These are phyloP conservation scores for Paradendryphiella salina DNA, from an alignment of 2,329 filamentous ascomycete species.

Conservation along the genomic window DNA sequence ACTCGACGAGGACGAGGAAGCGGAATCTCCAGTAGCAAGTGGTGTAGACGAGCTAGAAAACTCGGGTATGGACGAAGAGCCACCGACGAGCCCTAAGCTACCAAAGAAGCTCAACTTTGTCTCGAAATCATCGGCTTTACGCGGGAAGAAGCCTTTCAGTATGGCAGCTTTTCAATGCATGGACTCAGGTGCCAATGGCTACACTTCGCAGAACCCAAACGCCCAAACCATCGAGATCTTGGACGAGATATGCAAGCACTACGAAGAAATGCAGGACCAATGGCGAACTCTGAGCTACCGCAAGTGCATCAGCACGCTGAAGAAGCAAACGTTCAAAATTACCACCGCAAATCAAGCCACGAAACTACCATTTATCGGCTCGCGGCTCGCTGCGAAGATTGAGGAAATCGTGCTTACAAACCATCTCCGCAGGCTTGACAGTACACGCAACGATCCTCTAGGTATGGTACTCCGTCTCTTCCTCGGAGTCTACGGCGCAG, in stretches of 20 bases:
- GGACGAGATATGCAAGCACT: conserved; percentile 77
- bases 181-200: conserved; percentile 56
- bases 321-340: conserved; percentile 66
- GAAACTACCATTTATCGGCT: conserved; percentile 68
- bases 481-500: conserved; percentile 77
- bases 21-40: conserved; percentile 28
- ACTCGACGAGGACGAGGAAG: conserved; percentile 48
- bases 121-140: conserved; percentile 9
- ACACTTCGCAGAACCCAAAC: conserved; percentile 67
- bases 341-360: conserved; percentile 70
- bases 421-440: conserved; percentile 70
- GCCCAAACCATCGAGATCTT: conserved; percentile 73
- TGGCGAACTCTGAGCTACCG: conserved; percentile 79
- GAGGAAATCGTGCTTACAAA: conserved; percentile 83
- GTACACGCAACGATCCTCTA: conserved; percentile 67
- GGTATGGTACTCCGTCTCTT: conserved; percentile 70
- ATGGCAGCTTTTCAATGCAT: conserved; percentile 61
- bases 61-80: conserved; percentile 29
- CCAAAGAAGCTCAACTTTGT: conserved; percentile 8
- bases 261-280: conserved; percentile 71
- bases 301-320: conserved; percentile 73
- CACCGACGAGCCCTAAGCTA: conserved; percentile 20
- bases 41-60: conserved; percentile 29
- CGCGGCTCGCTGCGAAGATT: conserved; percentile 78
- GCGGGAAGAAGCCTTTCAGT: conserved; percentile 29